Evolutionary conservation across 768 basidiomycete species (phyloP).

Genomic region (Hypholoma fasciculare): DNA sequence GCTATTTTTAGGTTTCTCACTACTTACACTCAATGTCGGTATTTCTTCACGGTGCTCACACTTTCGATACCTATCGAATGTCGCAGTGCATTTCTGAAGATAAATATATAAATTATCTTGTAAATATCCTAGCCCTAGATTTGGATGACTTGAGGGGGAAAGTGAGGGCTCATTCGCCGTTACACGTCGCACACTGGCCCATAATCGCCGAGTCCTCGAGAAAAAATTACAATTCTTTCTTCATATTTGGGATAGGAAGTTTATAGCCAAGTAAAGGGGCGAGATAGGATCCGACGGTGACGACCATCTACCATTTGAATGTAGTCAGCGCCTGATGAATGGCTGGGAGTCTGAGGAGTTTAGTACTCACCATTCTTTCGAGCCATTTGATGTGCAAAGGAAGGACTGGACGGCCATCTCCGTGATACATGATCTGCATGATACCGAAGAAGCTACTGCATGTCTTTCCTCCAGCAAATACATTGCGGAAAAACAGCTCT

Average conservation of each 20-base stretch:
- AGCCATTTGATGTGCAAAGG: slow-evolving; percentile 27
- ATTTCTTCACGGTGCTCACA: too few species aligned
- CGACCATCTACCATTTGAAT: slow-evolving; percentile 19
- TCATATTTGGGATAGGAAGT: slow-evolving; percentile 13
- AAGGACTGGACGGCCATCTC: slow-evolving; percentile 25
- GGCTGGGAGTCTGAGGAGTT: background rate
- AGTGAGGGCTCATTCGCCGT: too few species aligned
- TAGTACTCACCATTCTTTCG: slow-evolving; percentile 24
- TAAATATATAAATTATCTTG: too few species aligned
- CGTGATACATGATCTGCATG: slow-evolving; percentile 23
- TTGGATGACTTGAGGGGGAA: too few species aligned
- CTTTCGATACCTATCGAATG: too few species aligned
- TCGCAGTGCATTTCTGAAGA: too few species aligned
- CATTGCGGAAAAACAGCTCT: slow-evolving; percentile 32
- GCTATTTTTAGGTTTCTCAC: too few species aligned
- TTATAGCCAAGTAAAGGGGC: slow-evolving; percentile 24
- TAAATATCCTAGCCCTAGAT: too few species aligned
- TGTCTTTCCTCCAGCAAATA: slow-evolving; percentile 16
- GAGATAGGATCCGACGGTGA: slow-evolving; percentile 23
- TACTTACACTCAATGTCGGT: too few species aligned
- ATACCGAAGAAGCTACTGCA: slow-evolving; percentile 19
- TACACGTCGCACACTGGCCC: too few species aligned
- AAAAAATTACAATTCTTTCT: slow-evolving; percentile 1
- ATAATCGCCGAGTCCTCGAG: too few species aligned
- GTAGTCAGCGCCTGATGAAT: background rate